Percentiles rank a stretch among this genome's conserved stretches.
phyloP scores from a whole-genome alignment of 2,329 filamentous ascomycete species.

The Aspergillus sp. region DNA sequence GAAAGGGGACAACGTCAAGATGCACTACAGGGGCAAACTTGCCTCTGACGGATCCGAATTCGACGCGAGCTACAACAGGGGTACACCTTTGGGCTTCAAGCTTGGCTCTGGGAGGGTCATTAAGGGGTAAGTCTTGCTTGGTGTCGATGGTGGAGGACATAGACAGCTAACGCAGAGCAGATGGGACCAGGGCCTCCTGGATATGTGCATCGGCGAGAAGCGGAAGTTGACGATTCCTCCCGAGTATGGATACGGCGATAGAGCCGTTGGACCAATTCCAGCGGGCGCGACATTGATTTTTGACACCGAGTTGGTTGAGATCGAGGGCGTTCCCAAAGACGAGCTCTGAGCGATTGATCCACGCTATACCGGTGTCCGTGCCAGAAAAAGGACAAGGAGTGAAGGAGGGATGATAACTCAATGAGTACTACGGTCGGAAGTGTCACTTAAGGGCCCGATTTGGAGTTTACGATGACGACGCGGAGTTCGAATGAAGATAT shows the following conservation, averaged over 20 bases:
- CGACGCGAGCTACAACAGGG: slow-evolving; percentile 78
- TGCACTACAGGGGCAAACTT: slow-evolving; percentile 87
- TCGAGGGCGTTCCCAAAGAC: slow-evolving; percentile 11
- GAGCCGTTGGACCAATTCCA: slow-evolving; percentile 78
- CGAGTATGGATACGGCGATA: slow-evolving; percentile 76
- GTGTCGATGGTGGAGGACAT: background rate
- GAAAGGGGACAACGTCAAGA: slow-evolving; percentile 75
- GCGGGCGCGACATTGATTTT: slow-evolving; percentile 54
- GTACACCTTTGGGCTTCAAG: slow-evolving; percentile 72
- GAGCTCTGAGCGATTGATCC: background rate
- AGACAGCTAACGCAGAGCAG: slow-evolving; percentile 42
- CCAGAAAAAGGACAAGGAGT: background rate
- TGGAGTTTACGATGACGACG: background rate
- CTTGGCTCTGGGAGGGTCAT: slow-evolving; percentile 84
- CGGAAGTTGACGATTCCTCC: slow-evolving; percentile 88
- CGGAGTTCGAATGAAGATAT: background rate
- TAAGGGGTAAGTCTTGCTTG: slow-evolving; percentile 62
- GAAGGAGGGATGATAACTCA: background rate
- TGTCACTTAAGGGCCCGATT: background rate
- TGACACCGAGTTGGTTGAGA: slow-evolving; percentile 11
- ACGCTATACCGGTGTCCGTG: background rate
- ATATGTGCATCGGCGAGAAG: slow-evolving; percentile 97
- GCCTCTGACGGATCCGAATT: slow-evolving; percentile 73
- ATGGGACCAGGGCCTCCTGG: slow-evolving; percentile 86
- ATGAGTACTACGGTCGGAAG: background rate